These are phyloP conservation scores for Ceratopteris richardii DNA, from an alignment of 75 land plant species.

Conservation along the genomic window DNA sequence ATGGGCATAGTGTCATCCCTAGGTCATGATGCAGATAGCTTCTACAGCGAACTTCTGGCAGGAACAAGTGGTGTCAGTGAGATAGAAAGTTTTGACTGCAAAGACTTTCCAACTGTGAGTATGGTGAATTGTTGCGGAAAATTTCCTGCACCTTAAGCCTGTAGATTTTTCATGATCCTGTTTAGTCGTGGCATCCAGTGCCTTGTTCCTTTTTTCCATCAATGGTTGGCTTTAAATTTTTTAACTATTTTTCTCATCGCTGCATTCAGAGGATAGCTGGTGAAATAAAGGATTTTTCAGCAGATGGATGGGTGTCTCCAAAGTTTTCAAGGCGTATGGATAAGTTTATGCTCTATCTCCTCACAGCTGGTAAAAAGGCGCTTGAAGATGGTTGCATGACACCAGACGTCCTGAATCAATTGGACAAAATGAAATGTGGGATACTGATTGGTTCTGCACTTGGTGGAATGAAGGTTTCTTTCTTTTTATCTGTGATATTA, in stretches of 20 bases:
- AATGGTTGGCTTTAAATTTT: no score
- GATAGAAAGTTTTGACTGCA: slow-evolving; percentile 79
- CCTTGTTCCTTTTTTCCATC: no score
- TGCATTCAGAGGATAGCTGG: slow-evolving; percentile 73
- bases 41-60: slow-evolving; percentile 79
- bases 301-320: slow-evolving; percentile 90
- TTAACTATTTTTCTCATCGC: no score
- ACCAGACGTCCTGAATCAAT: slow-evolving; percentile 50
- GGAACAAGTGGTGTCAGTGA: slow-evolving; percentile 88
- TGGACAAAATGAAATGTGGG: slow-evolving; percentile 83
- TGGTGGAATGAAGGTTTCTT: slow-evolving; percentile 93
- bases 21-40: slow-evolving; percentile 69
- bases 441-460: slow-evolving; percentile 92
- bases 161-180: not conserved
- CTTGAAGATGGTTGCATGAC: slow-evolving; percentile 62
- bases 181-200: slow-evolving; percentile 17
- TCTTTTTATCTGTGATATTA: no score
- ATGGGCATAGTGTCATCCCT: slow-evolving; percentile 74
- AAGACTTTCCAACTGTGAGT: slow-evolving; percentile 68
- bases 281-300: slow-evolving; percentile 80
- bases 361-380: slow-evolving; percentile 93
- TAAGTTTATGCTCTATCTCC: slow-evolving; percentile 86
- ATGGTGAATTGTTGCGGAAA: no score
- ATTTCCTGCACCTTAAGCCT: no score
- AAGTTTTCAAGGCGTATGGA: slow-evolving; percentile 90